Evolutionary conservation across 2,329 filamentous ascomycete genomes (phyloP).

Genomic region (Claviceps purpurea): DNA sequence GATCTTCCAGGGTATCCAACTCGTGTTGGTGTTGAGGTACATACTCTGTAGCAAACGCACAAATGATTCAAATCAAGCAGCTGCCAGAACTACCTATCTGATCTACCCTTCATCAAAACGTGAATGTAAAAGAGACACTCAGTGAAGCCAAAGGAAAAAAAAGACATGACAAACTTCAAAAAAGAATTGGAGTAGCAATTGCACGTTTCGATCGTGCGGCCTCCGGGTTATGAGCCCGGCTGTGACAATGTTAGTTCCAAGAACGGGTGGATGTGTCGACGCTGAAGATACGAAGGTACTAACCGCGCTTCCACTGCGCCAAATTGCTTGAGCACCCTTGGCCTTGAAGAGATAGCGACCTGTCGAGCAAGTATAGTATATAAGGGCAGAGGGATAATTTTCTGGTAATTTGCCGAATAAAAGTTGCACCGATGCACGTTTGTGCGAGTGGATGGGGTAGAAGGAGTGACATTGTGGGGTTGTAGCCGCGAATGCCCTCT

Average conservation of each 20-base stretch:
- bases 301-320: slow-evolving; percentile 4
- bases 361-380: neutral
- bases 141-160: neutral
- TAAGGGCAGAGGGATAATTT: neutral
- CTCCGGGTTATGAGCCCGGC: slow-evolving; percentile 4
- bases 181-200: neutral
- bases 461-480: too few species aligned
- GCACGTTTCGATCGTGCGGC: slow-evolving; percentile 3
- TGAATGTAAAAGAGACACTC: too few species aligned
- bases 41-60: too few species aligned
- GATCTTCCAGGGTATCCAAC: too few species aligned
- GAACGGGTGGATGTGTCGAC: accelerated
- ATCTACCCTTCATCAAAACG: too few species aligned
- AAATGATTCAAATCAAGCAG: too few species aligned
- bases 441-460: too few species aligned
- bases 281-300: neutral
- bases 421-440: neutral
- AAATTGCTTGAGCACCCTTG: neutral
- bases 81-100: too few species aligned
- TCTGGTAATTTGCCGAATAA: neutral
- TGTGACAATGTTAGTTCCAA: neutral
- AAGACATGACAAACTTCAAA: neutral
- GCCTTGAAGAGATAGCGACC: neutral
- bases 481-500: too few species aligned
- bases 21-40: too few species aligned